Conservation (phyloP, 2,329 filamentous ascomycete genomes). For the Talaromyces sp. region DNA sequence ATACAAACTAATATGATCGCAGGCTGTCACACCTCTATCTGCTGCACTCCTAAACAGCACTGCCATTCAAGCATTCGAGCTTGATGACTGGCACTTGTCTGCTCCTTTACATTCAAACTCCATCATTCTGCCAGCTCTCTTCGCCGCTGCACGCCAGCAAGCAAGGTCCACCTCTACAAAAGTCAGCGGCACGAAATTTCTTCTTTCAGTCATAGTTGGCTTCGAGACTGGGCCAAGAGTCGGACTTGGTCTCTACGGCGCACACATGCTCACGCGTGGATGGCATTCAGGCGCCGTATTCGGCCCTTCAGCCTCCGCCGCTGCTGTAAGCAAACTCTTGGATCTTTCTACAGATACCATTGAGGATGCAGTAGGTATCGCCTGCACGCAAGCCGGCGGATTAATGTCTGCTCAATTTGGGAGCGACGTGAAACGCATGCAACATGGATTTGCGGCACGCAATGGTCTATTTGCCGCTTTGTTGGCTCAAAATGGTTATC, state of each 20-base stretch:
- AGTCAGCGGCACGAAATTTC: background rate
- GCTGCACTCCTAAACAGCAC: background rate
- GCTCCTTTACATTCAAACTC: background rate
- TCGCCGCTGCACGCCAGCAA: background rate
- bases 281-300: slow-evolving; percentile 39
- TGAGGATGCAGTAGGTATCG: slow-evolving; percentile 37
- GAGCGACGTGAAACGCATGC: slow-evolving; percentile 45
- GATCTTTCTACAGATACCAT: slow-evolving; percentile 22
- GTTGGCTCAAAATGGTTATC: background rate
- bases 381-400: slow-evolving; percentile 32
- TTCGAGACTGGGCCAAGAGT: background rate
- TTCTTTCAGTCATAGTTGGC: background rate
- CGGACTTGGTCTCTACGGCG: slow-evolving; percentile 33
- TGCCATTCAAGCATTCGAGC: background rate
- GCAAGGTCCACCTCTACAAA: background rate
- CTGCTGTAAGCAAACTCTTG: slow-evolving; percentile 32
- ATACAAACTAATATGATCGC: no score
- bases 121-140: background rate
- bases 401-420: slow-evolving; percentile 45
- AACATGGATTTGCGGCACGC: slow-evolving; percentile 46
- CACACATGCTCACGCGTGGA: slow-evolving; percentile 33
- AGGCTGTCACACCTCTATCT: background rate
- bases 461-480: slow-evolving; percentile 33
- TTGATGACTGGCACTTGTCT: background rate
- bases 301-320: slow-evolving; percentile 36